A percentile compares a stretch with the other conserved stretches of the same genome.
These are phyloP conservation scores for Lepraria neglecta DNA, from an alignment of 495 filamentous ascomycete genomes.

Conservation along the genomic window DNA sequence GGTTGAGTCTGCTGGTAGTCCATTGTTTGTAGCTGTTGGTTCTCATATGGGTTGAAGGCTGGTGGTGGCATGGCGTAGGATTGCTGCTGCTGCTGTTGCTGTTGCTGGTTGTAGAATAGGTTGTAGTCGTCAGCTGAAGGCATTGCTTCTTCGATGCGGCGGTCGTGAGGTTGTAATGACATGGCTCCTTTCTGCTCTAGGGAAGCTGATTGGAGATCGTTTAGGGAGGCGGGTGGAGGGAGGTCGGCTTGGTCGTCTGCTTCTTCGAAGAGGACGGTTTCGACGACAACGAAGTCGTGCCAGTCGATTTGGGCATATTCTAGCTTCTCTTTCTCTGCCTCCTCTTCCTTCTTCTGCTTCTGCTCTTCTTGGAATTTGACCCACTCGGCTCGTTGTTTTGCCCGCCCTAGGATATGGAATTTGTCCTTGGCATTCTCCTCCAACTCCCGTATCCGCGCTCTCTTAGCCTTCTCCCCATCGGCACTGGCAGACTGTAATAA, in stretches of 20 bases:
- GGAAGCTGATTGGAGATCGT: slow-evolving; percentile 86
- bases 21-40: slow-evolving; percentile 35
- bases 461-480: slow-evolving; percentile 60
- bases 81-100: slow-evolving; percentile 31
- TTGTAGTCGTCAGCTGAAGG: slow-evolving; percentile 65
- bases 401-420: slow-evolving; percentile 70
- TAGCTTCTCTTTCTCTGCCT: slow-evolving; percentile 75
- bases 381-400: slow-evolving; percentile 81
- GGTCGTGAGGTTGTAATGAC: slow-evolving; percentile 64
- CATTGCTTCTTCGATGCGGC: slow-evolving; percentile 94
- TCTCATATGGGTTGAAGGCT: slow-evolving; percentile 35
- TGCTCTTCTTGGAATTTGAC: slow-evolving; percentile 76
- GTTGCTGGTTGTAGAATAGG: slow-evolving; percentile 50
- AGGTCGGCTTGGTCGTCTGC: slow-evolving; percentile 79
- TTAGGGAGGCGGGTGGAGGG: slow-evolving; percentile 80
- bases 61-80: slow-evolving; percentile 30
- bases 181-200: slow-evolving; percentile 90
- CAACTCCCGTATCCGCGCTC: slow-evolving; percentile 65
- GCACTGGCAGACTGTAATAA: slow-evolving; percentile 65
- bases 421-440: slow-evolving; percentile 71
- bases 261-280: slow-evolving; percentile 91
- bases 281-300: slow-evolving; percentile 95
- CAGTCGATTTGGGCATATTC: slow-evolving; percentile 92
- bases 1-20: slow-evolving; percentile 35
- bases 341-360: slow-evolving; percentile 82